These are phyloP conservation scores for Suillus hirtellus DNA, from an alignment of 768 basidiomycete genomes.

Conservation along the genomic window DNA sequence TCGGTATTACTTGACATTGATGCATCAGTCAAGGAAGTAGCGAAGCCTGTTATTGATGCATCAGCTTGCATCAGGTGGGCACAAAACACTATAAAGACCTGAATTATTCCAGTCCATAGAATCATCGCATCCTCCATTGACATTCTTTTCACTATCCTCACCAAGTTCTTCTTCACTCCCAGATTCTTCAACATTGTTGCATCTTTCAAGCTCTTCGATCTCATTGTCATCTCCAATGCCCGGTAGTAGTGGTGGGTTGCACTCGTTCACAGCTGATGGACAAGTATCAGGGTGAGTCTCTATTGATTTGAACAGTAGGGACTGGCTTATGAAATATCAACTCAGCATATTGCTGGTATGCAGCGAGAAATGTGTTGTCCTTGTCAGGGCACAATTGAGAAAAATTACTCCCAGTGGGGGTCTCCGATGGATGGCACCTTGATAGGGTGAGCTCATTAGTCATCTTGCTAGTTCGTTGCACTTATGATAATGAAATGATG, in stretches of 20 bases:
- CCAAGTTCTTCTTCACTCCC: no score
- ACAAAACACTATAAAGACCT: no score
- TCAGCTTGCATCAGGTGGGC: no score
- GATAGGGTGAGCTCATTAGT: not conserved
- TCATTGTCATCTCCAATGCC: not conserved
- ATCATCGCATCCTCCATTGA: no score
- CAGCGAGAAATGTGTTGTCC: not conserved
- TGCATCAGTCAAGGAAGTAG: no score
- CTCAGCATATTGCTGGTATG: slow-evolving; percentile 10
- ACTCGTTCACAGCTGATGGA: not conserved
- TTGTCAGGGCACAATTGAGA: slow-evolving; percentile 1
- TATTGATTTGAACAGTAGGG: not conserved
- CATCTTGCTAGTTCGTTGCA: not conserved
- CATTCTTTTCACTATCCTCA: not conserved
- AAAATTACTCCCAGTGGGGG: slow-evolving; percentile 6
- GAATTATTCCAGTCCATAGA: no score
- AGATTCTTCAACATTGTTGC: no score
- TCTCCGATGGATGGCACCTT: slow-evolving; percentile 8
- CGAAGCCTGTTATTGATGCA: no score
- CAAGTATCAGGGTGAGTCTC: not conserved
- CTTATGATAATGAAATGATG: slow-evolving; percentile 7
- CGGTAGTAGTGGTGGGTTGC: not conserved
- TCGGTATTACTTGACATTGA: no score
- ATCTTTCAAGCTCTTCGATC: not conserved
- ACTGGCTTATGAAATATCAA: slow-evolving; percentile 7